These are phyloP conservation scores for Ustilago loliicola DNA, from an alignment of 1,284 basidiomycete genomes.

Conservation along the genomic window DNA sequence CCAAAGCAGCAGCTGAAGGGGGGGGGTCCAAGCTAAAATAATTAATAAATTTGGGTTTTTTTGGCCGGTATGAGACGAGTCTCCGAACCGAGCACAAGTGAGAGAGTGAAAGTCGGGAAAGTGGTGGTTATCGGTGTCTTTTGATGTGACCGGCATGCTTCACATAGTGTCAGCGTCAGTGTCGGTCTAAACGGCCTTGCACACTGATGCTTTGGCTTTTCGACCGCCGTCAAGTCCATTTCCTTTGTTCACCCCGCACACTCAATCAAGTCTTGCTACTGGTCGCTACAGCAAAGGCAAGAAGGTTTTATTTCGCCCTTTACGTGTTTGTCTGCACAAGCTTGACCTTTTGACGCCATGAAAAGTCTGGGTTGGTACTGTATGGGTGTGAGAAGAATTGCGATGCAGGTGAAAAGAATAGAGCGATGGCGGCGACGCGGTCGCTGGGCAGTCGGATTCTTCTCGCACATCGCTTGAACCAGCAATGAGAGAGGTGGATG, in stretches of 20 bases:
- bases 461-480: no score
- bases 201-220: not conserved
- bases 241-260: not conserved
- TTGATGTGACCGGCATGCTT: not conserved
- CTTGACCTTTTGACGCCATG: no score
- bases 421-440: no score
- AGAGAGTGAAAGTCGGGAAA: not conserved
- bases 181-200: not conserved
- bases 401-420: no score
- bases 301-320: no score
- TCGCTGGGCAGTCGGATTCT: no score
- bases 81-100: not conserved
- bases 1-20: not conserved
- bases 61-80: conserved; percentile 3
- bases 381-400: no score
- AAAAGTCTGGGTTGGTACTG: no score
- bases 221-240: not conserved
- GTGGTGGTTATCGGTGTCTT: not conserved
- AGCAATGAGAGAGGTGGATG: no score
- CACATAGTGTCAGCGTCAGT: not conserved
- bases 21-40: no score
- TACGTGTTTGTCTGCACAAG: no score
- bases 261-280: not conserved
- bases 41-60: not conserved
- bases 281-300: not conserved